Evolutionary conservation across 352 stramenopile genomes (phyloP), one percentile per base, ranked within the genome.

Genomic region (Phytophthora pinifolia): DNA sequence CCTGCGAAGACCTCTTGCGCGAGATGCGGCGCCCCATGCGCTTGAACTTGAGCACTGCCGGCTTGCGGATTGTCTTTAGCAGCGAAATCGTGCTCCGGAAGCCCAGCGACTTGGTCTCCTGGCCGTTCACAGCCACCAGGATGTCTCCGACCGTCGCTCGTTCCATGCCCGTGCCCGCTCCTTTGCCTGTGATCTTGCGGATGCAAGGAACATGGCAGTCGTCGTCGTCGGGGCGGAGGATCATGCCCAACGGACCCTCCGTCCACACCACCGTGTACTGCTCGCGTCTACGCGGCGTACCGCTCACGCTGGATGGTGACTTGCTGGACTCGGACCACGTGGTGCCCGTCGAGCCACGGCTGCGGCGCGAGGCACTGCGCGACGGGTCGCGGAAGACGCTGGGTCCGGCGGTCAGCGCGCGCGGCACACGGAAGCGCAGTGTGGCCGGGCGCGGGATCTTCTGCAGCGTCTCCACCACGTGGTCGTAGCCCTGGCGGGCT

Each of bases 201-300:
- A 94, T 92, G 54, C 84, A 94, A 32, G 84, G 84, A 30, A 94
- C 82, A 46, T 94, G 83, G 59, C 85, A 92, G 41, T 94, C 83
- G 48, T 93, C 78, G 41, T 94, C 85, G 30, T 94, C 85, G 4
- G 85, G 85, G 29, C 83, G 83, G 25, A 94, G 65, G 59, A 94
- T 93, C 83, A 94, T 93, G 7, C 85, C 85, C 9, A 94, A 57
- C 17, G 83, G 83, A 2, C 85, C 85, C 49, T 94, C 85, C 1
- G 75, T 89, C 85, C 85, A 94, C 47, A 93, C 85, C 13, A 94
- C 77, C 35, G 83, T 91, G 71, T 94, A 94, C 73, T 90, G 80
- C 54, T 94, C 85, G 32, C 81, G 74, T 65, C 76, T 77, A 6
- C 70, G 59, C 35, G 72, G 54, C 2, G 50, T 50, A 8, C 42